Evolutionary conservation across 208 protist species (phyloP), one percentile per base, ranked within the genome.

Genomic region (Strigomonas culicis): DNA sequence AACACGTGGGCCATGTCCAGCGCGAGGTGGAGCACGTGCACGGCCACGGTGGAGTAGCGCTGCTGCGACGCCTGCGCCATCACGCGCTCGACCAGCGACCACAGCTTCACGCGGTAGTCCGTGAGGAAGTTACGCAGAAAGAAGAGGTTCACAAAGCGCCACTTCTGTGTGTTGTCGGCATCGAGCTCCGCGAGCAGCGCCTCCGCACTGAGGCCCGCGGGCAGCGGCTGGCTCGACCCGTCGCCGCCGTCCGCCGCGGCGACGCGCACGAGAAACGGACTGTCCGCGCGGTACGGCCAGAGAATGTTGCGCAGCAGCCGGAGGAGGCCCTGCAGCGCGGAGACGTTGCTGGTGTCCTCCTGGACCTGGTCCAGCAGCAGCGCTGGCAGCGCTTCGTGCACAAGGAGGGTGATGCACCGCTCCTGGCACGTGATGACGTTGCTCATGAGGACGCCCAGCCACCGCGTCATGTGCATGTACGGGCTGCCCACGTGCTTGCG

Each of bases 381-480:
- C 8, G 59, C 25, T 8, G 71, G 57, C 34, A 89, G 57, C n/a
- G 77, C 82, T 34, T 84, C 76, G 22, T 68, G 57, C 21, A 84
- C 41, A 43, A 86, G 75, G 10, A 70, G 53, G 24, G 71, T 74
- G 24, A 79, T 65, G 55, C 68, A 46, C 43, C 69, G 46, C n/a
- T 58, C 57, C 46, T 79, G 57, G 7, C 58, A 22, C 24, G 59
- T 28, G 15, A 79, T 60, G 1, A 86, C 57, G 61, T 86, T 85
- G 52, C 66, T 77, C 3, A 88, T 55, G 8, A 83, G 59, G n/a
- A 70, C 68, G 50, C 64, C 80, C 22, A 66, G 47, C 82, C 82
- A 88, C 25, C 56, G 61, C 10, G 75, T 65, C 13, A 88, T 66
- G 68, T 80, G 60, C 57, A 63, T 57, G 62, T 72, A 61, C 22